phyloP scores from a whole-genome alignment of 1,284 basidiomycete genomes.

The Chalciporus sp. region DNA sequence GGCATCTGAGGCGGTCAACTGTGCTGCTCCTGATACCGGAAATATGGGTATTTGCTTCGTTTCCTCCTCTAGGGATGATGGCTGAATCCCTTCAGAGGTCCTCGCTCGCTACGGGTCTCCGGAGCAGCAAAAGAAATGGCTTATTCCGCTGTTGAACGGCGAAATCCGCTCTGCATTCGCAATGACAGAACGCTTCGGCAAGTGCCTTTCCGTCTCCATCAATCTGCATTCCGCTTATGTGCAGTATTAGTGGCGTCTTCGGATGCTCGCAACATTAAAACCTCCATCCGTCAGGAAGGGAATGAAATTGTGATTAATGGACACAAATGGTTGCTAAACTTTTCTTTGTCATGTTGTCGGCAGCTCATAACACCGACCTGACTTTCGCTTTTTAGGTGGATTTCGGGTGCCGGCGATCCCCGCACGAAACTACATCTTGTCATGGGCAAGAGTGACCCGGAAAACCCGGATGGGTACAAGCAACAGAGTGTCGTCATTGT shows the following conservation, averaged over 20 bases:
- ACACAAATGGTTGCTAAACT: conserved; percentile 81
- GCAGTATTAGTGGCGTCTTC: conserved; percentile 79
- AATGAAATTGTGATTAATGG: conserved; percentile 93
- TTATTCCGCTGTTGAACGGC: conserved; percentile 86
- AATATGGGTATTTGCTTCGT: conserved; percentile 77
- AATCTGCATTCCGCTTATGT: conserved; percentile 3
- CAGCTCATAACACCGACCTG: conserved; percentile 11
- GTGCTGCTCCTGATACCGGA: conserved; percentile 93
- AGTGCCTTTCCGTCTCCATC: conserved; percentile 29
- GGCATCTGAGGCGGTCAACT: conserved; percentile 88
- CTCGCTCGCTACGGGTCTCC: conserved; percentile 90
- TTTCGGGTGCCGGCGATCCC: conserved; percentile 96
- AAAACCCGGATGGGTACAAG: conserved; percentile 70
- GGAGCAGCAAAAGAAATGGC: conserved; percentile 91
- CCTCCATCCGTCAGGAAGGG: conserved; percentile 84
- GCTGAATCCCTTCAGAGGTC: conserved; percentile 67
- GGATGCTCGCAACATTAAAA: conserved; percentile 94
- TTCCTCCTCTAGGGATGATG: conserved; percentile 1
- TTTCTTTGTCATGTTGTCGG: conserved; percentile 1
- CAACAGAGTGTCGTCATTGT: conserved; percentile 96
- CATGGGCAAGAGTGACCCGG: conserved; percentile 88
- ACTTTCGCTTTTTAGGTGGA: conserved; percentile 66
- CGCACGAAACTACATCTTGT: conserved; percentile 89
- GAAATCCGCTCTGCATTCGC: conserved; percentile 93
- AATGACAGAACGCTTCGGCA: conserved; percentile 92